These are phyloP conservation scores for Chrysanthemum lavandulifolium DNA, from an alignment of 129 eudicot genomes.

Conservation along the genomic window DNA sequence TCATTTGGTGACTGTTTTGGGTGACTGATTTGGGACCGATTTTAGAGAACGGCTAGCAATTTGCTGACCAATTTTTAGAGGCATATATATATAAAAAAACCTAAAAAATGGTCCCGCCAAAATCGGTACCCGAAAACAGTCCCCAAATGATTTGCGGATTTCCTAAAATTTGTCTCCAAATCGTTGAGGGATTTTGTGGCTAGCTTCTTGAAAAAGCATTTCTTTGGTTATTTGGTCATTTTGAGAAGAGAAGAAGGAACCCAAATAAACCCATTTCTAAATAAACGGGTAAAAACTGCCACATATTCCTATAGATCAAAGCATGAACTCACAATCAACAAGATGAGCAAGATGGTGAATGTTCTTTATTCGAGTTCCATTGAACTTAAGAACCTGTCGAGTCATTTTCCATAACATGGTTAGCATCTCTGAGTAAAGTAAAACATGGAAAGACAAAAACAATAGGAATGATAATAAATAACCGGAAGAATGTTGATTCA, in stretches of 20 bases:
- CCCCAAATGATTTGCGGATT: too few relatives aligned
- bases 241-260: background rate
- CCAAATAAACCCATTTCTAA: background rate
- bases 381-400: slow-evolving; percentile 78
- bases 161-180: too few relatives aligned
- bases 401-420: slow-evolving; percentile 3
- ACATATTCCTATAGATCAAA: slow-evolving; percentile 9
- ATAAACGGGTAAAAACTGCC: background rate
- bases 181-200: too few relatives aligned
- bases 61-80: too few relatives aligned
- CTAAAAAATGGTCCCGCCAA: too few relatives aligned
- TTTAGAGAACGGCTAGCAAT: too few relatives aligned
- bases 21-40: too few relatives aligned
- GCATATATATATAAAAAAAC: too few relatives aligned
- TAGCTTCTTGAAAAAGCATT: too few relatives aligned
- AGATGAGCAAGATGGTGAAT: slow-evolving; percentile 95
- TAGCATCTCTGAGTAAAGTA: slow-evolving; percentile 16
- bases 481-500: background rate
- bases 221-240: background rate
- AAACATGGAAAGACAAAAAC: background rate
- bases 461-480: background rate
- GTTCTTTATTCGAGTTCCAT: slow-evolving; percentile 76
- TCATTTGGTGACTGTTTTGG: too few relatives aligned
- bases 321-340: slow-evolving; percentile 70
- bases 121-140: too few relatives aligned